These are phyloP conservation scores for Sutorius eximius DNA, from an alignment of 1,284 basidiomycete genomes.

Conservation along the genomic window DNA sequence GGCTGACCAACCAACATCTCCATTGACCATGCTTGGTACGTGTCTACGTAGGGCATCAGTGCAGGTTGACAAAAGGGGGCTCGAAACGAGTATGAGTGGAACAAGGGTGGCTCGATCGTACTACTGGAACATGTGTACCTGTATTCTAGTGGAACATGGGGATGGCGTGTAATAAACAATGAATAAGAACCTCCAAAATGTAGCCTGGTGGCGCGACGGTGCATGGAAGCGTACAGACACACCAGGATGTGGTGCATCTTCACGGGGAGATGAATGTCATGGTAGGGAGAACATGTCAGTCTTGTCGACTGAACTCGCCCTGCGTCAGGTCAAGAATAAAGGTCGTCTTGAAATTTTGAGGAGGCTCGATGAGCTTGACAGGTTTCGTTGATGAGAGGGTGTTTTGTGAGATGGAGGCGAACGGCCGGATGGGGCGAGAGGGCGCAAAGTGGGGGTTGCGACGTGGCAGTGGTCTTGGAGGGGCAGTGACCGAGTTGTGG, in stretches of 20 bases:
- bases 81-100: constrained; percentile 4
- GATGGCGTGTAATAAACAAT: constrained; percentile 21
- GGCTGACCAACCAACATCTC: neutral
- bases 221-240: neutral
- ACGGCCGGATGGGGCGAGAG: constrained; percentile 74
- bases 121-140: constrained; percentile 19
- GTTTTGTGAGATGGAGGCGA: constrained; percentile 55
- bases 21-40: constrained; percentile 7
- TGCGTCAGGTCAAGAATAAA: constrained; percentile 79
- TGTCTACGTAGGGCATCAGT: neutral
- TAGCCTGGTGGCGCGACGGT: neutral
- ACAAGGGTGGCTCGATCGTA: constrained; percentile 3
- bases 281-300: constrained; percentile 37
- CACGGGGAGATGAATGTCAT: neutral
- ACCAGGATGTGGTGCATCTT: neutral
- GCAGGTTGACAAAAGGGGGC: neutral
- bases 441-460: constrained; percentile 56
- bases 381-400: constrained; percentile 35
- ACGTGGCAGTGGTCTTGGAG: constrained; percentile 38
- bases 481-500: constrained; percentile 28
- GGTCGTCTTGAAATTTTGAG: constrained; percentile 63
- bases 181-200: constrained; percentile 21
- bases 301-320: constrained; percentile 73
- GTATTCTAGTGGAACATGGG: constrained; percentile 23
- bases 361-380: constrained; percentile 74